phyloP scores from a whole-genome alignment of 345 rosid species.

The Boechera retrofracta region DNA sequence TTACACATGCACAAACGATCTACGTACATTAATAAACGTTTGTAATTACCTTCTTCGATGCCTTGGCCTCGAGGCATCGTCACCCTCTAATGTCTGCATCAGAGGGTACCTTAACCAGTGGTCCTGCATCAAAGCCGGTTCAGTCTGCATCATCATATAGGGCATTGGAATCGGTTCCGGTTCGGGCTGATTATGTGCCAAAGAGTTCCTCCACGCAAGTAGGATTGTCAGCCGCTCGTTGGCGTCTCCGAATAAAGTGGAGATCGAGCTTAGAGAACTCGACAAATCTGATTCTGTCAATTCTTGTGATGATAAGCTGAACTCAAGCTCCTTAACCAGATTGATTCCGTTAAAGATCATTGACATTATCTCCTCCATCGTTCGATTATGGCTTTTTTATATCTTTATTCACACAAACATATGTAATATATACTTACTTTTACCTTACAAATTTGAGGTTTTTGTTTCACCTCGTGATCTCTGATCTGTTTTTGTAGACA shows the following conservation, averaged over 20 bases:
- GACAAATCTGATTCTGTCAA: constrained; percentile 34
- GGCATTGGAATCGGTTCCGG: not conserved
- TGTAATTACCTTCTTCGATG: not conserved
- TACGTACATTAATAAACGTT: not conserved
- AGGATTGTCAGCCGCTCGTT: constrained; percentile 38
- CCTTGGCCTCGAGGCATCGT: not conserved
- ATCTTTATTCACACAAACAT: not conserved
- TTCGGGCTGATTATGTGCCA: not conserved
- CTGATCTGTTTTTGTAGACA: not conserved
- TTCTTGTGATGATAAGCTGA: constrained; percentile 41
- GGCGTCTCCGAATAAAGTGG: constrained; percentile 32
- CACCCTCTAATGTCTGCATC: not conserved
- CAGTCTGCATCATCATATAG: constrained; percentile 21
- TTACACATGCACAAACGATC: not conserved
- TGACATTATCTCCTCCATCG: constrained; percentile 49
- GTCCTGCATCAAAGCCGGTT: constrained; percentile 29
- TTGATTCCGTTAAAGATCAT: constrained; percentile 52
- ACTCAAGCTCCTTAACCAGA: constrained; percentile 54
- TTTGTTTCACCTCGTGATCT: not conserved
- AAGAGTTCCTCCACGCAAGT: constrained; percentile 9
- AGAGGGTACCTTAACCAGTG: constrained; percentile 34
- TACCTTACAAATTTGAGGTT: not conserved
- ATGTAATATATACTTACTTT: not conserved
- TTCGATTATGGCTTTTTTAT: not conserved
- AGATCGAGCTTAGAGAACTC: constrained; percentile 47